Percentiles rank a stretch among this genome's conserved stretches.
These are phyloP conservation scores for Ammopiptanthus mongolicus DNA, from an alignment of 306 rosid species.

Conservation along the genomic window DNA sequence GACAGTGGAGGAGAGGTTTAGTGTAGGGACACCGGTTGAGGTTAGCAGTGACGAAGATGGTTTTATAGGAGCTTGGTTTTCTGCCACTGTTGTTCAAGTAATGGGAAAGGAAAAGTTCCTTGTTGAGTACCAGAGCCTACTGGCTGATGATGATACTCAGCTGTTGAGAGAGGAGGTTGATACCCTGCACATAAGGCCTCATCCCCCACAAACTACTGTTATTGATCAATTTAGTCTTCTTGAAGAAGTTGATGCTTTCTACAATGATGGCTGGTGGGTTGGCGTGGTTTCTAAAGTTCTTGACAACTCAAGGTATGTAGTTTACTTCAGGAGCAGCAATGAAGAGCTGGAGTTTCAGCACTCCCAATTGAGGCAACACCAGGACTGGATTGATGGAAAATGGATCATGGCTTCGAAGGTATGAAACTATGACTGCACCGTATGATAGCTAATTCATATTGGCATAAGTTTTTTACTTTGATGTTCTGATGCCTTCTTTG, in stretches of 20 bases:
- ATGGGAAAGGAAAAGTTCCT: slow-evolving; percentile 28
- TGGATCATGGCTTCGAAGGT: slow-evolving; percentile 64
- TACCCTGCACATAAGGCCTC: slow-evolving; percentile 49
- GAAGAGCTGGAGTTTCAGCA: slow-evolving; percentile 43
- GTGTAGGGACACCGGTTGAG: slow-evolving; percentile 51
- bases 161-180: slow-evolving; percentile 49
- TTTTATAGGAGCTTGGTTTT: slow-evolving; percentile 72
- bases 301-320: slow-evolving; percentile 34
- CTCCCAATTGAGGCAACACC: slow-evolving; percentile 48
- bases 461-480: neutral
- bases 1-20: slow-evolving; percentile 3
- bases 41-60: slow-evolving; percentile 68
- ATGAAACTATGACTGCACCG: neutral
- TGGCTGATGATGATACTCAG: slow-evolving; percentile 40
- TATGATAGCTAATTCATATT: neutral
- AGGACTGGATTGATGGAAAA: slow-evolving; percentile 49
- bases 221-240: slow-evolving; percentile 25
- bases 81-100: slow-evolving; percentile 36
- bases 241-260: slow-evolving; percentile 55
- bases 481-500: slow-evolving; percentile 1
- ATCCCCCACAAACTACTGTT: slow-evolving; percentile 31
- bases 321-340: slow-evolving; percentile 39
- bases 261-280: slow-evolving; percentile 77
- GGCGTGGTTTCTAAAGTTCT: slow-evolving; percentile 55
- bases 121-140: slow-evolving; percentile 35